A percentile compares a stretch with the other conserved stretches of the same genome.
Evolutionary conservation across 257 asterid species (phyloP).

Genomic region (Mitragyna speciosa): DNA sequence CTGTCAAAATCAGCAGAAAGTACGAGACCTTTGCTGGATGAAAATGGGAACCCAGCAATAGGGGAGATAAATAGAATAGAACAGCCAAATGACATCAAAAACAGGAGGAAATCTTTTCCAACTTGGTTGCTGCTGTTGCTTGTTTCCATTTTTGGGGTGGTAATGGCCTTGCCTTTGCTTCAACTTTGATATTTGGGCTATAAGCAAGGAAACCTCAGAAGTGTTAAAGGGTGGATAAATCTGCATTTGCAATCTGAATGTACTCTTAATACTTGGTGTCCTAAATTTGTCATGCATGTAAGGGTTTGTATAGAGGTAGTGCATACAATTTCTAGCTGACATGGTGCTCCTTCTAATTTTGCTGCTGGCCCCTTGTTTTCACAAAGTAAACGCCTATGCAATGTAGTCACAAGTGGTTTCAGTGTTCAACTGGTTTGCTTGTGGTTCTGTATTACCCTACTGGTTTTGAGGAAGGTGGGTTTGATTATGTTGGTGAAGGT

Average conservation of each 20-base stretch:
- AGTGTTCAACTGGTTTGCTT: background rate
- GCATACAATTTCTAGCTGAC: background rate
- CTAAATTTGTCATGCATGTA: background rate
- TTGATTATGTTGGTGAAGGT: background rate
- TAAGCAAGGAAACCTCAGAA: background rate
- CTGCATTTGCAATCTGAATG: background rate
- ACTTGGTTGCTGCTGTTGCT: constrained; percentile 72
- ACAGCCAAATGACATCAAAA: constrained; percentile 43
- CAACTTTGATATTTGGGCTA: constrained; percentile 48
- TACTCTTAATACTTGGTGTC: background rate
- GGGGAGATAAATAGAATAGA: constrained; percentile 40
- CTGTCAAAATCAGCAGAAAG: constrained; percentile 32
- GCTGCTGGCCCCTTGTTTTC: background rate
- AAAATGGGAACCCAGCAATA: constrained; percentile 36
- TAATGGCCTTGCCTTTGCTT: constrained; percentile 92
- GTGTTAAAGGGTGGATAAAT: background rate
- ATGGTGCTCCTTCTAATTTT: background rate
- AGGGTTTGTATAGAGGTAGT: constrained; percentile 4
- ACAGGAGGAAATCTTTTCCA: constrained; percentile 55
- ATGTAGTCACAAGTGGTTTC: background rate
- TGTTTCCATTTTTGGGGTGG: constrained; percentile 60
- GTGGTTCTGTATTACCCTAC: background rate
- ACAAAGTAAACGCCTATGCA: background rate
- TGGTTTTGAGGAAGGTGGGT: background rate
- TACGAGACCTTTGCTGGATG: constrained; percentile 38